Evolutionary conservation across 2,329 filamentous ascomycete species (phyloP).

Genomic region (Fusarium annulatum): DNA sequence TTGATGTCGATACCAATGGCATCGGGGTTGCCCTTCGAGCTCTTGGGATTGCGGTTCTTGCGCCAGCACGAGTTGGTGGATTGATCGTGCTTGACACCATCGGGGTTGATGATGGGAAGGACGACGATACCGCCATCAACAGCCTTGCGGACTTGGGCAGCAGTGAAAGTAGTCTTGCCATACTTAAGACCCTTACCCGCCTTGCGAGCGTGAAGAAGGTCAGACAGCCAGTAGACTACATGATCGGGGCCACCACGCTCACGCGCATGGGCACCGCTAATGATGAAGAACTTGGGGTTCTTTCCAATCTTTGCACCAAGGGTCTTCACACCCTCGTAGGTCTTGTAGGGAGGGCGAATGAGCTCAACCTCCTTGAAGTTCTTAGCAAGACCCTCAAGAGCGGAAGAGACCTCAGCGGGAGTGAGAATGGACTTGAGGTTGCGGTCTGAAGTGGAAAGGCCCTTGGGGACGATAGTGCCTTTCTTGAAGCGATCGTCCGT

Average conservation of each 20-base stretch:
- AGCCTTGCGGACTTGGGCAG: slow-evolving; percentile 62
- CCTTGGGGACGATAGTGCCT: slow-evolving; percentile 51
- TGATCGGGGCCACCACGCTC: slow-evolving; percentile 68
- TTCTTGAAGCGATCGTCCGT: slow-evolving; percentile 56
- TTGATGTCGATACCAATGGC: slow-evolving; percentile 64
- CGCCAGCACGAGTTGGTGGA: slow-evolving; percentile 62
- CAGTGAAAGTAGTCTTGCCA: slow-evolving; percentile 62
- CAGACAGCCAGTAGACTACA: slow-evolving; percentile 67
- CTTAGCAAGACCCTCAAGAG: slow-evolving; percentile 55
- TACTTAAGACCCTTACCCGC: slow-evolving; percentile 62
- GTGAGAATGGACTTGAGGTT: slow-evolving; percentile 58
- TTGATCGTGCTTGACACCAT: slow-evolving; percentile 65
- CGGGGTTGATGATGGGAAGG: slow-evolving; percentile 64
- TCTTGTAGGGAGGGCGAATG: slow-evolving; percentile 57
- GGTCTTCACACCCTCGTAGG: slow-evolving; percentile 55
- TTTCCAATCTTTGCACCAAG: slow-evolving; percentile 58
- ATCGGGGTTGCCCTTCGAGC: slow-evolving; percentile 46
- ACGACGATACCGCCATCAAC: slow-evolving; percentile 65
- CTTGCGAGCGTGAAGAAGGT: slow-evolving; percentile 65
- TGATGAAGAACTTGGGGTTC: slow-evolving; percentile 62
- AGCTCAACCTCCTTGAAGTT: slow-evolving; percentile 53
- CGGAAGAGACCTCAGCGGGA: slow-evolving; percentile 57
- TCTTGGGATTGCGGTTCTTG: slow-evolving; percentile 64
- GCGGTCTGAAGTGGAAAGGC: slow-evolving; percentile 49
- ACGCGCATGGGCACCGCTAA: slow-evolving; percentile 66